Conservation (phyloP, 495 filamentous ascomycete genomes). For the Penicillium daleae region DNA sequence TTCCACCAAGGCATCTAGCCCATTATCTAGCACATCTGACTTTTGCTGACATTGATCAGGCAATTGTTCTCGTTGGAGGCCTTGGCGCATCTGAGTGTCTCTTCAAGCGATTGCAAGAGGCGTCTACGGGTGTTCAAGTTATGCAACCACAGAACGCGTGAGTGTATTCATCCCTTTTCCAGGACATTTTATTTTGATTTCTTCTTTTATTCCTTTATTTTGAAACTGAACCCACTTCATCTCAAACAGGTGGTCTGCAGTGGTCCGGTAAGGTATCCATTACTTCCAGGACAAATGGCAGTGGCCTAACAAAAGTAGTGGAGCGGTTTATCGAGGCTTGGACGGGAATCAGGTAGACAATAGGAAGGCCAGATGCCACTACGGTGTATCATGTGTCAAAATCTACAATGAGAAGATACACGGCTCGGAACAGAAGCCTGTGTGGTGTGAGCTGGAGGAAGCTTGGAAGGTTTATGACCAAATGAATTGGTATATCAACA, state of each 20-base stretch:
- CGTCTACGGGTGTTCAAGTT: conserved; percentile 49
- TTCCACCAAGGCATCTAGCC: conserved; percentile 21
- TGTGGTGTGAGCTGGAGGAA: conserved; percentile 27
- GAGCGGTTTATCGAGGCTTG: conserved; percentile 49
- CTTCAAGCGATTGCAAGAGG: conserved; percentile 54
- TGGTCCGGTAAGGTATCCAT: conserved; percentile 26
- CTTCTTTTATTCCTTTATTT: no score
- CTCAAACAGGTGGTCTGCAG: conserved; percentile 32
- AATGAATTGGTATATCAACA: conserved; percentile 43
- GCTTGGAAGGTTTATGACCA: conserved; percentile 11
- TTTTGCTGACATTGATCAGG: conserved; percentile 33
- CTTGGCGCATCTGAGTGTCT: conserved; percentile 72
- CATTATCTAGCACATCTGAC: background rate
- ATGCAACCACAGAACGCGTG: conserved; percentile 65
- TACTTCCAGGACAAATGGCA: conserved; percentile 28
- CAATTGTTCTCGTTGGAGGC: conserved; percentile 72
- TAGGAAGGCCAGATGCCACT: conserved; percentile 55
- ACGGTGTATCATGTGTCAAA: conserved; percentile 40
- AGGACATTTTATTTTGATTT: no score
- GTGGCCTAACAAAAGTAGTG: conserved; percentile 42
- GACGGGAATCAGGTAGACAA: conserved; percentile 49
- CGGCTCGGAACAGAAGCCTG: background rate
- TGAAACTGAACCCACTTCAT: no score
- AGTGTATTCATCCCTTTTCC: no score
- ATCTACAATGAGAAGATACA: conserved; percentile 40